Evolutionary conservation across 2,329 filamentous ascomycete species (phyloP).

Genomic region (Chaetomium sp.): DNA sequence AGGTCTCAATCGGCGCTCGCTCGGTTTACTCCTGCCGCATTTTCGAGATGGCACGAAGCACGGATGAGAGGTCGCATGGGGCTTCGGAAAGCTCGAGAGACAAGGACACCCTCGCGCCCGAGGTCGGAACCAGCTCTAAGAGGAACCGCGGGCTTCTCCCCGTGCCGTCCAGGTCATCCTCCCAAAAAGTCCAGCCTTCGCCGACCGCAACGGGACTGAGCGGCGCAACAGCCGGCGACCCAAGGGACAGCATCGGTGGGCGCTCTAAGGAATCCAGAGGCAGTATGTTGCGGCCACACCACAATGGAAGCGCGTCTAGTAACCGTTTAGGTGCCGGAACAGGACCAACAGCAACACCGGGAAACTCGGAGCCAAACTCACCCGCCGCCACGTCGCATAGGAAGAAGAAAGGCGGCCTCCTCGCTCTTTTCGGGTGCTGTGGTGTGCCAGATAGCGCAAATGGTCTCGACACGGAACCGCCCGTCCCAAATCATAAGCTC

Average conservation of each 20-base stretch:
- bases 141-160: conserved; percentile 48
- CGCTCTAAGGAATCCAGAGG: conserved; percentile 60
- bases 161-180: conserved; percentile 57
- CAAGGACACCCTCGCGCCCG: conserved; percentile 35
- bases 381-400: conserved; percentile 43
- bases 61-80: conserved; percentile 31
- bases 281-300: conserved; percentile 56
- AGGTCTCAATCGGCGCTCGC: conserved; percentile 1
- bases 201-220: conserved; percentile 54
- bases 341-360: conserved; percentile 44
- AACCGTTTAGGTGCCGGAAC: conserved; percentile 52
- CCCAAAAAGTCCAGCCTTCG: conserved; percentile 53
- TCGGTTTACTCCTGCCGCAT: neutral
- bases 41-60: conserved; percentile 27
- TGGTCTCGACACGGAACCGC: conserved; percentile 46
- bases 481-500: conserved; percentile 49
- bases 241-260: conserved; percentile 55
- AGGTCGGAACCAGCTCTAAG: conserved; percentile 39
- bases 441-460: conserved; percentile 55
- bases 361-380: conserved; percentile 46
- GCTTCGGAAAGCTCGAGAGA: conserved; percentile 38
- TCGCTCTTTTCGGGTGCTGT: conserved; percentile 62
- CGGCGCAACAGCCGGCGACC: conserved; percentile 52
- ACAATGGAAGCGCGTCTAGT: conserved; percentile 63
- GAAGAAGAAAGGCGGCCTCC: conserved; percentile 49